A percentile compares a stretch with the other conserved stretches of the same genome.
Conservation (phyloP, 495 filamentous ascomycete genomes). For the Neurospora sp. region DNA sequence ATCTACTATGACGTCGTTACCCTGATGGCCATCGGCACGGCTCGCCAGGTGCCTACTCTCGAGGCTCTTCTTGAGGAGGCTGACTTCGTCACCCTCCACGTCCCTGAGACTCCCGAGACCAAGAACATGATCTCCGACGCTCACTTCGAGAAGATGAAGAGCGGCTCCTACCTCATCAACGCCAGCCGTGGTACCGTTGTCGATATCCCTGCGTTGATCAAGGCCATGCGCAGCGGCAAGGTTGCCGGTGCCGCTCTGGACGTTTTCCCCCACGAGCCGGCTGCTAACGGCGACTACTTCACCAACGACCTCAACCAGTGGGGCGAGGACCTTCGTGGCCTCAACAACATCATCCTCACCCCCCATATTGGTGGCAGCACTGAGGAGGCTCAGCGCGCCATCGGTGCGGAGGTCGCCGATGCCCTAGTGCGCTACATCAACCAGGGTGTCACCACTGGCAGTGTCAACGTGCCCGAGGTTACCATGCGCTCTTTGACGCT, state of each 20-base stretch:
- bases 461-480: conserved; percentile 95
- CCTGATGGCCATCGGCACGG: conserved; percentile 84
- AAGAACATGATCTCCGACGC: conserved; percentile 71
- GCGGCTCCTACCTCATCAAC: conserved; percentile 90
- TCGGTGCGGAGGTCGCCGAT: conserved; percentile 85
- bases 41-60: conserved; percentile 70
- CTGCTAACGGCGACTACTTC: conserved; percentile 92
- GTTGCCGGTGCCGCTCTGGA: conserved; percentile 91
- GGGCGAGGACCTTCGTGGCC: conserved; percentile 72
- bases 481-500: conserved; percentile 74
- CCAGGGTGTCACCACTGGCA: conserved; percentile 75
- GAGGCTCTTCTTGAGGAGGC: conserved; percentile 63
- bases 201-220: conserved; percentile 85
- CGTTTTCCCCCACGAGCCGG: conserved; percentile 91
- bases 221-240: conserved; percentile 79
- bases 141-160: conserved; percentile 82
- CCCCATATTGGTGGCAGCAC: conserved; percentile 97
- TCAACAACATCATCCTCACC: conserved; percentile 90
- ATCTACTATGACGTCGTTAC: conserved; percentile 92
- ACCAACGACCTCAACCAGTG: conserved; percentile 72
- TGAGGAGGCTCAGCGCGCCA: conserved; percentile 94
- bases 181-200: conserved; percentile 88
- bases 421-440: conserved; percentile 88
- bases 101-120: conserved; percentile 88
- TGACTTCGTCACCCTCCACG: conserved; percentile 91